phyloP scores from a whole-genome alignment of 257 asterid genomes.

The Penstemon barbatus region DNA sequence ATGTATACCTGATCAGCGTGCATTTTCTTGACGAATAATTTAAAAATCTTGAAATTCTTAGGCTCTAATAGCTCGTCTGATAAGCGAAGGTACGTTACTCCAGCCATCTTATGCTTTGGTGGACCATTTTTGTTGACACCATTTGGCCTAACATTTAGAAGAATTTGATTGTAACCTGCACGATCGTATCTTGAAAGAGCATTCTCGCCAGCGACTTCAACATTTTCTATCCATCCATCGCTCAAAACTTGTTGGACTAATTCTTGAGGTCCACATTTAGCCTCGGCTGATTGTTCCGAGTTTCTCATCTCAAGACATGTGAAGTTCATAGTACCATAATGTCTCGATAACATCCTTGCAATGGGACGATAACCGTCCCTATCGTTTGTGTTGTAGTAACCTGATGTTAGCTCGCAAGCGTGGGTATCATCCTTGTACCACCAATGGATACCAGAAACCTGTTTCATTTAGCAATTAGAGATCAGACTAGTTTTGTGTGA shows the following conservation, averaged over 20 bases:
- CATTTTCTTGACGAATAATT: constrained; percentile 65
- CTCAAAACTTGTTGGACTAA: constrained; percentile 80
- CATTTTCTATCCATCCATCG: constrained; percentile 63
- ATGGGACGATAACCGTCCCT: constrained; percentile 77
- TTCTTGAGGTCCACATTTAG: constrained; percentile 68
- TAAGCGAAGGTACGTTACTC: constrained; percentile 66
- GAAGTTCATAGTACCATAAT: constrained; percentile 62
- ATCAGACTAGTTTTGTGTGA: background rate
- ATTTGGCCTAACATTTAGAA: constrained; percentile 67
- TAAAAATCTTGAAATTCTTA: constrained; percentile 50
- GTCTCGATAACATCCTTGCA: constrained; percentile 69
- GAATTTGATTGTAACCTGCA: constrained; percentile 63
- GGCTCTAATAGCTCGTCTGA: constrained; percentile 42
- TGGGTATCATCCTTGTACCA: constrained; percentile 78
- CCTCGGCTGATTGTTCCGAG: constrained; percentile 53
- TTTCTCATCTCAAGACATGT: constrained; percentile 84
- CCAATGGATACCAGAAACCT: constrained; percentile 89
- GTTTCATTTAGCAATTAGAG: background rate
- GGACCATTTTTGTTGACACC: constrained; percentile 52
- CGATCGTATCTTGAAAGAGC: constrained; percentile 73
- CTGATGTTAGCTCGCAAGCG: constrained; percentile 80
- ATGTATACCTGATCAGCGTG: constrained; percentile 64
- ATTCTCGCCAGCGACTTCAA: constrained; percentile 79
- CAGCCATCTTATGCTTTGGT: constrained; percentile 52
- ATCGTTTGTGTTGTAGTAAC: constrained; percentile 57